Evolutionary conservation across 2,329 filamentous ascomycete species (phyloP).

Genomic region (Alternaria viburni): DNA sequence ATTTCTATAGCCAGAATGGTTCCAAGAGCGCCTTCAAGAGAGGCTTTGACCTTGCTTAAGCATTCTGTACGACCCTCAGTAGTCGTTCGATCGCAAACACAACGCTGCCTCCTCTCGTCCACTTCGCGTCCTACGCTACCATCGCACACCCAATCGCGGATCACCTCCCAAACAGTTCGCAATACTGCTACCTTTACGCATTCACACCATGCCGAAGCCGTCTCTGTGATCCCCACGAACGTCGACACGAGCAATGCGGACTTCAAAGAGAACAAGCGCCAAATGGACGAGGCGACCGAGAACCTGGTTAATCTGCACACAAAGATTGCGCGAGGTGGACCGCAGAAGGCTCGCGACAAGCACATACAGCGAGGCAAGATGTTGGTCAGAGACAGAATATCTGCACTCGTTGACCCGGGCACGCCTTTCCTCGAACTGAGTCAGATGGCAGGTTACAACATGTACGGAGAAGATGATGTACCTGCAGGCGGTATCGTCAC

Average conservation of each 20-base stretch:
- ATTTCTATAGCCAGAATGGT: slow-evolving; percentile 26
- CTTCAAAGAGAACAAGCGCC: slow-evolving; percentile 78
- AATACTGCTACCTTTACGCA: slow-evolving; percentile 78
- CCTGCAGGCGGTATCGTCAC: slow-evolving; percentile 92
- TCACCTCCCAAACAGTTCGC: slow-evolving; percentile 18
- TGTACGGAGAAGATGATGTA: slow-evolving; percentile 87
- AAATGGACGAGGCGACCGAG: slow-evolving; percentile 76
- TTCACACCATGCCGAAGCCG: slow-evolving; percentile 78
- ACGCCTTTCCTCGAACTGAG: slow-evolving; percentile 94
- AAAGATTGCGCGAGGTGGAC: slow-evolving; percentile 76
- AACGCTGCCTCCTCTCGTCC: slow-evolving; percentile 28
- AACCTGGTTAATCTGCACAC: slow-evolving; percentile 73
- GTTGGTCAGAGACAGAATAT: slow-evolving; percentile 88
- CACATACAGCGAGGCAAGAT: slow-evolving; percentile 90
- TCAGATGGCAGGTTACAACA: slow-evolving; percentile 82
- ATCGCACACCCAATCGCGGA: slow-evolving; percentile 18
- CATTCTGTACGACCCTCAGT: slow-evolving; percentile 37
- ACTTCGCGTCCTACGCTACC: slow-evolving; percentile 21
- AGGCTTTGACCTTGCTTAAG: slow-evolving; percentile 43
- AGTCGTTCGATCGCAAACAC: slow-evolving; percentile 27
- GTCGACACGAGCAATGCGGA: slow-evolving; percentile 79
- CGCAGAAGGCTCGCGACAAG: slow-evolving; percentile 83
- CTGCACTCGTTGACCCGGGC: slow-evolving; percentile 84
- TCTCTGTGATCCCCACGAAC: slow-evolving; percentile 77
- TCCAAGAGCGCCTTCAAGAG: slow-evolving; percentile 43